Conservation (phyloP, 495 filamentous ascomycete genomes). For the Podospora sp. region DNA sequence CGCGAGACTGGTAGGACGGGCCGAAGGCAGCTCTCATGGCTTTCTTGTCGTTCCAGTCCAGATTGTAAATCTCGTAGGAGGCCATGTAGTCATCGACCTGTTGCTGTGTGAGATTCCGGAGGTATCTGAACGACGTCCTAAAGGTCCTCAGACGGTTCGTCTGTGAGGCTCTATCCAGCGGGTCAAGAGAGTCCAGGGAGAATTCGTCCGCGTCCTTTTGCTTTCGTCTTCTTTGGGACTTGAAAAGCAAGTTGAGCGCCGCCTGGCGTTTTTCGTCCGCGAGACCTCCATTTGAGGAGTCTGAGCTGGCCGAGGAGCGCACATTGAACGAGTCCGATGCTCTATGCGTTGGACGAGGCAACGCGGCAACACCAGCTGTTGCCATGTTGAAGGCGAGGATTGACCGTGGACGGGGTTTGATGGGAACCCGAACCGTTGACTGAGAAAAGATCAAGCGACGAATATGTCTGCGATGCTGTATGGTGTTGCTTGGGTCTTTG, state of each 20-base stretch:
- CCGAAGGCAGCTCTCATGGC: conserved; percentile 61
- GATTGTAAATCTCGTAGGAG: conserved; percentile 67
- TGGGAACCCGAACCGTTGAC: no score
- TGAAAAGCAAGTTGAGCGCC: conserved; percentile 5
- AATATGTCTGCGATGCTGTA: no score
- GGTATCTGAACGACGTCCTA: conserved; percentile 58
- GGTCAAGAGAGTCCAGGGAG: conserved; percentile 13
- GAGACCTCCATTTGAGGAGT: conserved; percentile 19
- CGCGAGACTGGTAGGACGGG: conserved; percentile 59
- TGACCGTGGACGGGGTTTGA: no score
- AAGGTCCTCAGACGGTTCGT: conserved; percentile 59
- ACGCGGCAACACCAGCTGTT: background rate
- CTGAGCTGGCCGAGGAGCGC: conserved; percentile 26
- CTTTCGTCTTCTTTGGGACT: background rate
- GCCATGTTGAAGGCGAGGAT: background rate
- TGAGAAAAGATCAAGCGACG: no score
- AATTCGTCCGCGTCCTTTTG: background rate
- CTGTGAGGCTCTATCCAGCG: conserved; percentile 50
- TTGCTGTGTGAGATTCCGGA: conserved; percentile 58
- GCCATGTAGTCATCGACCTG: conserved; percentile 68
- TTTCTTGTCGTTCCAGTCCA: conserved; percentile 63
- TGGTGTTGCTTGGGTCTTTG: background rate
- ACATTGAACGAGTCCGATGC: conserved; percentile 11
- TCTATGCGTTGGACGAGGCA: background rate
- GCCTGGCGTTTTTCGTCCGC: conserved; percentile 25